These are phyloP conservation scores for Gamsiella multidivaricata DNA, from an alignment of 192 early-diverging fungal genomes.

Conservation along the genomic window DNA sequence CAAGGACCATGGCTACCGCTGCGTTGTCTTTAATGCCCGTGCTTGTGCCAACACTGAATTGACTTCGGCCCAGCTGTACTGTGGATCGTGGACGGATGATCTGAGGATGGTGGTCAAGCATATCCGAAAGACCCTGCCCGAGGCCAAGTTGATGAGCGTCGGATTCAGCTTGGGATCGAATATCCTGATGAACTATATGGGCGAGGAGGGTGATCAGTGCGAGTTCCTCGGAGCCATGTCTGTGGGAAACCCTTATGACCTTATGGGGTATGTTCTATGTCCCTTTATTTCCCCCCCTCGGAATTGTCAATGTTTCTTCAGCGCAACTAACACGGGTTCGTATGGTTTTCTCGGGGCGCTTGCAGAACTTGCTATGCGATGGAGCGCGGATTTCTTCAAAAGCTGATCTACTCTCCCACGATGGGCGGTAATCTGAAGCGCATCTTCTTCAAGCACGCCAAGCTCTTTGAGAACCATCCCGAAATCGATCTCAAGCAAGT, in stretches of 20 bases:
- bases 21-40: slow-evolving; percentile 90
- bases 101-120: slow-evolving; percentile 66
- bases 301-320: too few species aligned
- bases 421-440: slow-evolving; percentile 63
- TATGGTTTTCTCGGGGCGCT: slow-evolving; percentile 38
- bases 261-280: slow-evolving; percentile 63
- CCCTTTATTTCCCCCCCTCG: neutral
- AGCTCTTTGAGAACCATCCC: slow-evolving; percentile 30
- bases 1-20: slow-evolving; percentile 71
- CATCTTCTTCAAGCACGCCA: slow-evolving; percentile 52
- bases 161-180: slow-evolving; percentile 96
- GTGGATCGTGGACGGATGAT: slow-evolving; percentile 87
- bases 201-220: slow-evolving; percentile 82
- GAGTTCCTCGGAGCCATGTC: slow-evolving; percentile 81
- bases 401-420: slow-evolving; percentile 57
- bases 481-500: slow-evolving; percentile 52
- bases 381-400: slow-evolving; percentile 49
- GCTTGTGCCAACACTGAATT: slow-evolving; percentile 89
- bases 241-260: slow-evolving; percentile 90
- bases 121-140: slow-evolving; percentile 65
- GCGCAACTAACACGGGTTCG: slow-evolving; percentile 39
- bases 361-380: slow-evolving; percentile 40
- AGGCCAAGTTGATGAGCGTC: slow-evolving; percentile 77
- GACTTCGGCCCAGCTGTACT: slow-evolving; percentile 83
- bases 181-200: slow-evolving; percentile 87